Percentiles rank a stretch among this genome's conserved stretches.
These are phyloP conservation scores for Venturia oleaginea DNA, from an alignment of 2,329 filamentous ascomycete genomes.

Conservation along the genomic window DNA sequence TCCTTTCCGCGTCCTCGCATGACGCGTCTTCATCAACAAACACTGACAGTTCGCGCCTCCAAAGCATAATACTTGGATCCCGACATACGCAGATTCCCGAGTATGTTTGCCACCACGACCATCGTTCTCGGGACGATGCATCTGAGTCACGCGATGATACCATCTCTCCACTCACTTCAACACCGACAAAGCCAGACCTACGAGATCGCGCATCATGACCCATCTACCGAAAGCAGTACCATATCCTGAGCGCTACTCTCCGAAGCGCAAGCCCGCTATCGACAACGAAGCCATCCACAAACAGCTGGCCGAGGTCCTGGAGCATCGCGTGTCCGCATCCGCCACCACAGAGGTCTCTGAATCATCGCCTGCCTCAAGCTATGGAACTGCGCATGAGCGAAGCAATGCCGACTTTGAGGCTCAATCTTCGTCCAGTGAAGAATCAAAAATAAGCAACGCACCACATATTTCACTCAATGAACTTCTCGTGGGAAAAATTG, in stretches of 20 bases:
- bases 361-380: background rate
- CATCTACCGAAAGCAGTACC: background rate
- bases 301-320: background rate
- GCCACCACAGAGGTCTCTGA: background rate
- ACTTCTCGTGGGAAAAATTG: too few relatives aligned
- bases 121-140: background rate
- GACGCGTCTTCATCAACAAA: background rate
- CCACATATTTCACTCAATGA: background rate
- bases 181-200: background rate
- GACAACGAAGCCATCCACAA: background rate
- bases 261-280: background rate
- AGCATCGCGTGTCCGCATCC: background rate
- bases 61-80: background rate
- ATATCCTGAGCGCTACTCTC: background rate
- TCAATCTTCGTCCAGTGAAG: background rate
- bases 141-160: background rate
- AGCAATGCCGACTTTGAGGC: background rate
- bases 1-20: background rate
- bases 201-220: background rate
- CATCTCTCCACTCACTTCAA: background rate
- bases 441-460: background rate
- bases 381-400: background rate
- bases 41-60: background rate
- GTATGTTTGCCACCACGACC: background rate
- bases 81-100: background rate